Percentiles rank a stretch among this genome's conserved stretches.
Conservation (phyloP, 2,329 filamentous ascomycete species). For the Graphiopsis chlorocephala region DNA sequence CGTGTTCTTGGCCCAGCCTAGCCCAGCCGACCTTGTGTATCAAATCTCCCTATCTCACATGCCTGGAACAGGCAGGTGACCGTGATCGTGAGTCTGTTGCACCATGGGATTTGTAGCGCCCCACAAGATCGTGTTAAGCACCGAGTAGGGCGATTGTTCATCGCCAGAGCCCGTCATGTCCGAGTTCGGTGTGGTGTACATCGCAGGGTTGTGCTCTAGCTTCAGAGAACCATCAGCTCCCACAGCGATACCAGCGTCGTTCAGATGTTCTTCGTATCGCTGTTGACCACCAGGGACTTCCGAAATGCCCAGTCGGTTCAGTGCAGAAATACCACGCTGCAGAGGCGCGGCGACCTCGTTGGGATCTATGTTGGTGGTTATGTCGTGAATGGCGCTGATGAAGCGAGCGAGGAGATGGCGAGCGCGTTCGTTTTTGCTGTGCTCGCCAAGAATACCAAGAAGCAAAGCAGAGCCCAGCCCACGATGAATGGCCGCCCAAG, state of each 20-base stretch:
- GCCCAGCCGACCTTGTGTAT: neutral
- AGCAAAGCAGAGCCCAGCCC: conserved; percentile 40
- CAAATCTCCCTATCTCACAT: neutral
- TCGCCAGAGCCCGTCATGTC: conserved; percentile 31
- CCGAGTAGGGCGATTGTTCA: conserved; percentile 47
- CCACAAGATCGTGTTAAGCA: conserved; percentile 47
- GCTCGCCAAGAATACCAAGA: conserved; percentile 42
- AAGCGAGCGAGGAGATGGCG: conserved; percentile 46
- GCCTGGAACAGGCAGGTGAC: neutral
- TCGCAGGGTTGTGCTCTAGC: conserved; percentile 23
- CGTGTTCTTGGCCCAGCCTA: neutral
- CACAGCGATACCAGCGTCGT: conserved; percentile 16
- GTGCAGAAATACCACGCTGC: conserved; percentile 45
- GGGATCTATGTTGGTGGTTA: conserved; percentile 47
- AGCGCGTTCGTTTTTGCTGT: conserved; percentile 47
- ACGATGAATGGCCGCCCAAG: conserved; percentile 36
- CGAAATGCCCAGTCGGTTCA: conserved; percentile 40
- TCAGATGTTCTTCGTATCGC: conserved; percentile 11
- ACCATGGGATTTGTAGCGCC: neutral
- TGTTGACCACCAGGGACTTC: conserved; percentile 7
- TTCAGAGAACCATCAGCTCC: conserved; percentile 22
- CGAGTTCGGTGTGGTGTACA: conserved; percentile 30
- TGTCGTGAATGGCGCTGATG: conserved; percentile 45
- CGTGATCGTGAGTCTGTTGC: neutral
- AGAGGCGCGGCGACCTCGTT: conserved; percentile 49